Evolutionary conservation across 345 rosid species (phyloP).

Genomic region (Mangifera indica): DNA sequence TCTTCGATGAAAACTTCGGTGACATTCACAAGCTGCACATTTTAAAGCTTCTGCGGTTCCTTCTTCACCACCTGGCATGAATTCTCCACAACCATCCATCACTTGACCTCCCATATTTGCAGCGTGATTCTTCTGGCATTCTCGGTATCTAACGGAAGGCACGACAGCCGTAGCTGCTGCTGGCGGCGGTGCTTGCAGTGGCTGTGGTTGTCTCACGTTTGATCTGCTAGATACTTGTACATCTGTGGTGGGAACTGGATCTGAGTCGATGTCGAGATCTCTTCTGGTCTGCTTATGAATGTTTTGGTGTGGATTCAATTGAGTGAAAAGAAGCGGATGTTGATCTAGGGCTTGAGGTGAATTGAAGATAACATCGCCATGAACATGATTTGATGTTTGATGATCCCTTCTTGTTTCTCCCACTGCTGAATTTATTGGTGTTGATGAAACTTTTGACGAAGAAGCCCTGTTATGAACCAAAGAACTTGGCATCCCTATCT

Average conservation of each 20-base stretch:
- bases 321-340: conserved; percentile 22
- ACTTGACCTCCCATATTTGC: conserved; percentile 30
- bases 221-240: conserved; percentile 28
- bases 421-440: conserved; percentile 14
- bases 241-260: conserved; percentile 29
- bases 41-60: conserved; percentile 31
- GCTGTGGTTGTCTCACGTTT: conserved; percentile 13
- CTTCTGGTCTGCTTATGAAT: conserved; percentile 13
- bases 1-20: conserved; percentile 44
- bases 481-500: conserved; percentile 31
- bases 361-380: conserved; percentile 4
- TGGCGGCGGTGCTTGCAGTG: neutral
- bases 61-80: conserved; percentile 35
- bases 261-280: conserved; percentile 38
- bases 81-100: conserved; percentile 43
- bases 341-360: conserved; percentile 34
- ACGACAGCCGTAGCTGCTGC: conserved; percentile 3
- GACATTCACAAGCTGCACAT: conserved; percentile 42
- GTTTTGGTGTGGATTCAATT: conserved; percentile 20
- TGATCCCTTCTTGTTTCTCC: conserved; percentile 30
- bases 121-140: conserved; percentile 39
- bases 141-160: conserved; percentile 26
- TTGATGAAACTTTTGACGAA: conserved; percentile 30
- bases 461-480: conserved; percentile 31
- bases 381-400: no score